phyloP scores from a whole-genome alignment of 495 filamentous ascomycete species.

The Penicillium odoratum region DNA sequence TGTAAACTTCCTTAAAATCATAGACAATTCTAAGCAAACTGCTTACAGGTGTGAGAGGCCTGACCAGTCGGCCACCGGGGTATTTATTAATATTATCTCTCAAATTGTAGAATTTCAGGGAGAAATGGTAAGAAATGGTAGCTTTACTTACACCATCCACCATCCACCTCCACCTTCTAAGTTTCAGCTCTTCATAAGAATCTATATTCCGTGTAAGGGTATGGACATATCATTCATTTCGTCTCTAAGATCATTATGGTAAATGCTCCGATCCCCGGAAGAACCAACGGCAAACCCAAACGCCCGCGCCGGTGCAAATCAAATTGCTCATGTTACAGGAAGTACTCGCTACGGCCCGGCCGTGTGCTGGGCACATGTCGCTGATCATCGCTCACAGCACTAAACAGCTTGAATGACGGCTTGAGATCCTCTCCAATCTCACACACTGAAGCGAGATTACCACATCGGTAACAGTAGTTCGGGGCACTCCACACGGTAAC shows the following conservation, averaged over 20 bases:
- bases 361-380: conserved; percentile 81
- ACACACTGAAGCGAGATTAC: conserved; percentile 97
- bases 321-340: conserved; percentile 63
- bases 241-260: conserved; percentile 40
- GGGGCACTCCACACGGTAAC: conserved; percentile 99
- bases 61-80: no score
- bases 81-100: no score
- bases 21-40: conserved; percentile 5
- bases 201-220: background rate
- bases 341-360: conserved; percentile 87
- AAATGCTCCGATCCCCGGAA: conserved; percentile 25
- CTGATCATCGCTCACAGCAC: conserved; percentile 88
- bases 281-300: conserved; percentile 26
- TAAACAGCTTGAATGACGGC: conserved; percentile 92
- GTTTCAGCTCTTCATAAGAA: background rate
- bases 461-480: conserved; percentile 98
- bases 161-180: no score
- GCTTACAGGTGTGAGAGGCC: background rate
- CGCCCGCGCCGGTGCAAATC: conserved; percentile 44
- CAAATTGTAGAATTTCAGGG: no score
- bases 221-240: conserved; percentile 23
- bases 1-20: conserved; percentile 25
- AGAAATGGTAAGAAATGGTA: no score
- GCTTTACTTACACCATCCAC: no score
- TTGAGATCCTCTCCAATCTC: conserved; percentile 81